Base-by-base conservation (phyloP, 2,329 filamentous ascomycete genomes). In the Microcyclospora tardicrescens region DNA sequence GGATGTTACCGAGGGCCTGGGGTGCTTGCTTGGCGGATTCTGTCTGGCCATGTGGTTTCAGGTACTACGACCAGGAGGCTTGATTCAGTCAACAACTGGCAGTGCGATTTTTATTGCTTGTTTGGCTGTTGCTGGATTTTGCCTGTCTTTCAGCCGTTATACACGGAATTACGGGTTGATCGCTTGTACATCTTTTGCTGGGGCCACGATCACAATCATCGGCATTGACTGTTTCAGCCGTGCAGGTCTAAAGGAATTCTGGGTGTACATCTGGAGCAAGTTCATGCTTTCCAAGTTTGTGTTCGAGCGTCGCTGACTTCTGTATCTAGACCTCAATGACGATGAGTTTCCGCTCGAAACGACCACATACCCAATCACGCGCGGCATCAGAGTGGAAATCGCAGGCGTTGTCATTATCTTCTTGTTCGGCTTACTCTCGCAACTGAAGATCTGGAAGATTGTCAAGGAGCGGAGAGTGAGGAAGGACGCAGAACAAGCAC, bases 161-260 rank as follows among this genome's bases (percentile, higher is more conserved):
- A 93, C 85, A 0, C 74, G 85, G 32, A 75, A 77, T 10, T 89
- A 89, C 59, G 80, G 77, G 2, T 64, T 93, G 35, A 89, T 95
- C 29, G 66, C 67, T 10, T 75, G 75, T 35, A 85, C 85, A 10
- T 75, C 87, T 0, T 93, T 95, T 55, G 72, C 77, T 4, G 89
- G 89, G 6, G 80, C 85, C 3, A 94, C 85, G 0, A 75, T 75
- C 2, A 69, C 81, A 1, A 73, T 93, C 11, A 62, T 96, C 2
- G 89, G 89, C 2, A 82, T 96, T 41, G 89, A 96, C 58, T 93
- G 85, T 60, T 93, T 89, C 52, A 89, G 79, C 52, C 71, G 77
- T 45, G 85, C 86, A n/a, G 89, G 89, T 0, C 65, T 93, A 51
- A 95, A 94, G 59, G 89, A 96, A 58, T 95, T 95, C 50, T 96